phyloP scores from a whole-genome alignment of 2,329 filamentous ascomycete genomes.

The Conoideocrella luteorostrata region DNA sequence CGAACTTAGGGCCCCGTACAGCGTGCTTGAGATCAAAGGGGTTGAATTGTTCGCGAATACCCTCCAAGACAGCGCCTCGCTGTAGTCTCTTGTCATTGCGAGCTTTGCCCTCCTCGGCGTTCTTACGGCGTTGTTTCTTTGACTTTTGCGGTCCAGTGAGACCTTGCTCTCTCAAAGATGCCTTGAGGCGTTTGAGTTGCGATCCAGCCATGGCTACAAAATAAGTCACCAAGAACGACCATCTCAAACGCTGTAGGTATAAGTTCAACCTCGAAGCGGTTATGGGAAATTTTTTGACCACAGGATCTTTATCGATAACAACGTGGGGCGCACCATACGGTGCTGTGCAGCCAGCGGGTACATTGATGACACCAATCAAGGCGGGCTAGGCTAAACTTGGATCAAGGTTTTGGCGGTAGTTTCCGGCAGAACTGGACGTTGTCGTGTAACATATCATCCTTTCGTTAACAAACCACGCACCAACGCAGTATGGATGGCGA shows the following conservation, averaged over 20 bases:
- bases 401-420: constrained; percentile 15
- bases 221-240: constrained; percentile 1
- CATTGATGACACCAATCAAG: neutral
- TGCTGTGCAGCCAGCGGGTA: neutral
- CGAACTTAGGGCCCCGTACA: constrained; percentile 73
- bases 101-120: constrained; percentile 58
- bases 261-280: too few relatives aligned
- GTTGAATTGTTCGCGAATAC: constrained; percentile 94
- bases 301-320: constrained; percentile 12
- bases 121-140: constrained; percentile 84
- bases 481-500: constrained; percentile 8
- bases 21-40: constrained; percentile 90
- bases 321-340: neutral
- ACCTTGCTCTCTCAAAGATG: constrained; percentile 81
- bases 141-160: constrained; percentile 88
- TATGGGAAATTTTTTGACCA: constrained; percentile 11
- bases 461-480: neutral
- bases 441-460: neutral
- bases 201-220: constrained; percentile 73
- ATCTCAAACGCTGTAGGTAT: constrained; percentile 11
- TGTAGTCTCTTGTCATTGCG: constrained; percentile 68
- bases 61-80: constrained; percentile 69
- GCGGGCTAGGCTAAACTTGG: constrained; percentile 4
- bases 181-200: constrained; percentile 91
- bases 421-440: constrained; percentile 13